phyloP scores from a whole-genome alignment of 208 protist genomes.

The Leishmania turanica region DNA sequence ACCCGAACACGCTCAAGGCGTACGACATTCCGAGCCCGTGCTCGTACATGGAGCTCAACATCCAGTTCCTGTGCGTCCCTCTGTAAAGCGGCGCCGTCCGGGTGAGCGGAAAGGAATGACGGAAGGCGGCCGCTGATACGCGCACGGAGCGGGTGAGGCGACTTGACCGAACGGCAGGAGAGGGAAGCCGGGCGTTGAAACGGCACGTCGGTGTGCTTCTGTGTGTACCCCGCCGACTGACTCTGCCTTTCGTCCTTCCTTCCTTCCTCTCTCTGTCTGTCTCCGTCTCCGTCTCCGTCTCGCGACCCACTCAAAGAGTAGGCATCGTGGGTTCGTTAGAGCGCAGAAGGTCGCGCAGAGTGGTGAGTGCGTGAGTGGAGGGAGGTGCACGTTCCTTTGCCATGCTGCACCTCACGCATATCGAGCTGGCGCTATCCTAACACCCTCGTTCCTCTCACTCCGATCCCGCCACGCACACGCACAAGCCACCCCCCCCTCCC shows the following conservation, averaged over 20 bases:
- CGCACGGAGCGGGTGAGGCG: background rate
- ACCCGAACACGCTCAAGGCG: slow-evolving; percentile 92
- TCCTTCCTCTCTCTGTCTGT: background rate
- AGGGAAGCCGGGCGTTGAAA: background rate
- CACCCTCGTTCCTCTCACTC: background rate
- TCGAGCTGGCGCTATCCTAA: background rate
- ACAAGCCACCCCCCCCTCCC: background rate
- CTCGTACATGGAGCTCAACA: slow-evolving; percentile 94
- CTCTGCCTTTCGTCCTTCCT: too few relatives aligned
- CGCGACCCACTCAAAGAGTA: background rate
- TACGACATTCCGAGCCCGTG: slow-evolving; percentile 94
- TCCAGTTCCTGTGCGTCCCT: slow-evolving; percentile 74
- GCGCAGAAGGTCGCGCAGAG: background rate
- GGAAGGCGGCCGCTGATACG: background rate
- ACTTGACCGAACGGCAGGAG: background rate
- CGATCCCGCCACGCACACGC: background rate
- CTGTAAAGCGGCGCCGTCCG: background rate
- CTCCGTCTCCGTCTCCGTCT: background rate
- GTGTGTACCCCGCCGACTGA: background rate
- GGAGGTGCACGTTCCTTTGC: too few relatives aligned
- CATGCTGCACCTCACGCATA: background rate
- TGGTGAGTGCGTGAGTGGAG: background rate
- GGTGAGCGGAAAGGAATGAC: background rate
- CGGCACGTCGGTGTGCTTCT: background rate
- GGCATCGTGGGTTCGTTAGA: background rate